Evolutionary conservation across 495 filamentous ascomycete genomes (phyloP).

Genomic region (Podospora didyma): DNA sequence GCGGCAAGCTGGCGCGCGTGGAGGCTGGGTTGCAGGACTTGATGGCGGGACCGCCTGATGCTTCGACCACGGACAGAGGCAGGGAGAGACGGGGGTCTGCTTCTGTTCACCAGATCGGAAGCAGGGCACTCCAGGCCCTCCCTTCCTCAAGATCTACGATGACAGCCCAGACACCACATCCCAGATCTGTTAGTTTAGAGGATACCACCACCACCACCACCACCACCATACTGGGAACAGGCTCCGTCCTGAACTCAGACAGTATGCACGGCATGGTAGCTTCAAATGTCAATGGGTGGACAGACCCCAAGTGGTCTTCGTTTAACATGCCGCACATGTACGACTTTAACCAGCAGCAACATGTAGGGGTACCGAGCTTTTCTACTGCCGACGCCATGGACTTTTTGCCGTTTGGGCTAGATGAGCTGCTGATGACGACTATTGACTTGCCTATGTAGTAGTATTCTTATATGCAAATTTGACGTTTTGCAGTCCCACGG

Average conservation of each 20-base stretch:
- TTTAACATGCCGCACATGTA: neutral
- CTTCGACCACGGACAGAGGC: neutral
- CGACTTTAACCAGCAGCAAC: conserved; percentile 1
- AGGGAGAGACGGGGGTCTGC: neutral
- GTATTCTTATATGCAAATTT: too few species aligned
- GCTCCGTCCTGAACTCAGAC: too few species aligned
- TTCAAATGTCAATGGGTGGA: neutral
- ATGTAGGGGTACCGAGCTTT: neutral
- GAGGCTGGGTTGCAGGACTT: conserved; percentile 14
- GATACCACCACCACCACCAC: too few species aligned
- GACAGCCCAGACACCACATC: too few species aligned
- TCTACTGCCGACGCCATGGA: conserved; percentile 5
- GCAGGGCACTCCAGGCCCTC: too few species aligned
- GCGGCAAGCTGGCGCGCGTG: conserved; percentile 11
- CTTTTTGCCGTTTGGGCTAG: conserved; percentile 12
- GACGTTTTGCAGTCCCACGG: too few species aligned
- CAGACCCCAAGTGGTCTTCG: neutral
- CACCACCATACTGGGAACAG: too few species aligned
- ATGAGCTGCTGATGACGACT: conserved; percentile 4
- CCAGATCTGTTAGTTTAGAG: too few species aligned
- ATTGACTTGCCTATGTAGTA: neutral
- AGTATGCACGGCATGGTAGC: neutral
- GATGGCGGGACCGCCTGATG: neutral
- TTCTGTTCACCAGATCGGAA: neutral
- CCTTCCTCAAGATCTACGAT: too few species aligned